These are phyloP conservation scores for Phlebiopsis flavidoalba DNA, from an alignment of 768 basidiomycete species.

Conservation along the genomic window DNA sequence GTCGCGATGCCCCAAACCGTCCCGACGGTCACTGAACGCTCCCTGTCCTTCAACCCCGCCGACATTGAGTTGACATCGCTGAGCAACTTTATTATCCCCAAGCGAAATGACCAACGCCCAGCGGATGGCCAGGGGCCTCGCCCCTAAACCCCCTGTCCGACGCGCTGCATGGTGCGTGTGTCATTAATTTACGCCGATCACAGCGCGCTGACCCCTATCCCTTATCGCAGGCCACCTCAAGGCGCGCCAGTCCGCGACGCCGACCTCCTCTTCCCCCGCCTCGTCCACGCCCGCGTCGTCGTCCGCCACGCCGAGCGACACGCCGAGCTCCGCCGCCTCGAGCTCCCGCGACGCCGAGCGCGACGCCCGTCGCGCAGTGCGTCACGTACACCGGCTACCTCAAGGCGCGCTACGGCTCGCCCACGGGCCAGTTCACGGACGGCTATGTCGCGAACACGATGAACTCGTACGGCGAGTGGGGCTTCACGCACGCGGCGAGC, in stretches of 20 bases:
- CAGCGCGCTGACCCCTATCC: too few relatives aligned
- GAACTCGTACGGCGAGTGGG: slow-evolving; percentile 1
- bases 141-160: not conserved
- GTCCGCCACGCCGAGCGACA: too few relatives aligned
- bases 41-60: not conserved
- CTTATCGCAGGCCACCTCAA: not conserved
- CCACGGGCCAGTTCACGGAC: not conserved
- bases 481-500: not conserved
- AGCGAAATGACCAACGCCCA: slow-evolving; percentile 8
- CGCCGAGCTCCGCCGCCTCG: not conserved
- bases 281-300: not conserved
- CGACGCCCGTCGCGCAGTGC: not conserved
- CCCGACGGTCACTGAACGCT: not conserved
- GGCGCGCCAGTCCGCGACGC: not conserved
- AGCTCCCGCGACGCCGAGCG: not conserved
- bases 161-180: not conserved
- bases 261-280: not conserved
- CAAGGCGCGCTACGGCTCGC: not conserved
- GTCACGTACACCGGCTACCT: not conserved
- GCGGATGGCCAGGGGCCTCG: not conserved
- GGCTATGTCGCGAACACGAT: not conserved
- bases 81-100: not conserved
- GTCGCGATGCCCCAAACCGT: not conserved
- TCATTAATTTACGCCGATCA: not conserved
- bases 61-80: not conserved